These are phyloP conservation scores for Psidium friedrichsthalianum DNA, from an alignment of 345 rosid genomes.

Conservation along the genomic window DNA sequence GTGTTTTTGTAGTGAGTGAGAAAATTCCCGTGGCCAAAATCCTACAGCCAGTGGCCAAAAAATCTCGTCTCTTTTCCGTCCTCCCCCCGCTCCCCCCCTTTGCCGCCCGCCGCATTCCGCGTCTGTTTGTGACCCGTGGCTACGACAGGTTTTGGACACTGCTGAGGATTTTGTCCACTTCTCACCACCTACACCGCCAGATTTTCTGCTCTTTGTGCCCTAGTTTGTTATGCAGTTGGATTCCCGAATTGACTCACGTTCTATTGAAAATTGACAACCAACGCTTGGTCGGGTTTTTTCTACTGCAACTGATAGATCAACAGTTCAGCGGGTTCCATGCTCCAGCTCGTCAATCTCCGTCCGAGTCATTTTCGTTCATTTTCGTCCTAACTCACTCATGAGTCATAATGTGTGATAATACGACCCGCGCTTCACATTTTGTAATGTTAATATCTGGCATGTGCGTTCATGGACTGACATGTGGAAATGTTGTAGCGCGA, in stretches of 20 bases:
- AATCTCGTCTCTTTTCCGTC: too few species aligned
- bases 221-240: neutral
- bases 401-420: neutral
- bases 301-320: neutral
- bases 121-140: too few species aligned
- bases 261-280: neutral
- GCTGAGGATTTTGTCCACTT: neutral
- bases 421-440: neutral
- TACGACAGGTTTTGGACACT: neutral
- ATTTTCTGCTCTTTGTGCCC: neutral
- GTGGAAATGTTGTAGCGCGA: neutral
- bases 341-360: neutral
- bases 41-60: too few species aligned
- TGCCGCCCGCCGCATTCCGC: too few species aligned
- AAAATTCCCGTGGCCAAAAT: too few species aligned
- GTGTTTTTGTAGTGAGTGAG: too few species aligned
- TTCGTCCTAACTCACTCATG: neutral
- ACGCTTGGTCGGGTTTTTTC: neutral
- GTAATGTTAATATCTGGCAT: neutral
- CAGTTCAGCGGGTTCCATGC: neutral
- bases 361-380: too few species aligned
- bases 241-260: neutral
- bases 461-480: neutral
- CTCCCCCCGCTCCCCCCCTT: too few species aligned
- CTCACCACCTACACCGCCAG: neutral